Conservation (phyloP, 1,139 yeast genomes). For the Saccharomyces hybrid region DNA sequence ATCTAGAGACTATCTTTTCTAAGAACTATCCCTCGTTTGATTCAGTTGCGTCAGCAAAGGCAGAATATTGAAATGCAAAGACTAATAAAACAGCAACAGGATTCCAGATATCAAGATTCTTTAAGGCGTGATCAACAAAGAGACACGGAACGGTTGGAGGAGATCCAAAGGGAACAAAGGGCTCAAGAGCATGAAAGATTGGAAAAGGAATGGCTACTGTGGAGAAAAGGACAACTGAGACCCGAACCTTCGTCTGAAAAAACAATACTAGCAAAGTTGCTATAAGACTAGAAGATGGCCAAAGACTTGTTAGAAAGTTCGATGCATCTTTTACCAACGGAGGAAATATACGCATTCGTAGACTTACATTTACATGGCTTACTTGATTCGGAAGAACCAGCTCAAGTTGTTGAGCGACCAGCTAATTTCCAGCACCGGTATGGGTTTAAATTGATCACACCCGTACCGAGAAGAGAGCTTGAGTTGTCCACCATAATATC, state of each 20-base stretch:
- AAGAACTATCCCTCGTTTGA: conserved; percentile 57
- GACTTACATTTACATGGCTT: conserved; percentile 37
- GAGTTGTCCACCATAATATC: conserved; percentile 32
- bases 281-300: conserved; percentile 48
- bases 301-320: conserved; percentile 43
- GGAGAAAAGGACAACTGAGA: conserved; percentile 38
- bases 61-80: conserved; percentile 56
- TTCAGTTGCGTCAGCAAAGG: conserved; percentile 51
- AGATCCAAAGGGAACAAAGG: conserved; percentile 25
- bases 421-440: conserved; percentile 39
- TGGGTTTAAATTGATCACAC: conserved; percentile 43
- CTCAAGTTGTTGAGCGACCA: conserved; percentile 29
- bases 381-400: conserved; percentile 28
- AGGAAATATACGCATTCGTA: conserved; percentile 54
- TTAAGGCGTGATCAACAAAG: conserved; percentile 40
- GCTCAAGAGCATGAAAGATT: conserved; percentile 22
- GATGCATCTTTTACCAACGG: conserved; percentile 40
- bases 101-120: conserved; percentile 66
- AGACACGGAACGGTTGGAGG: conserved; percentile 30
- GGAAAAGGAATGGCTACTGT: conserved; percentile 39
- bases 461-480: conserved; percentile 50
- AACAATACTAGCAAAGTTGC: conserved; percentile 45
- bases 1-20: conserved; percentile 38
- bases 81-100: conserved; percentile 64
- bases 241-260: conserved; percentile 31